Evolutionary conservation across 768 basidiomycete species (phyloP), one percentile per base, ranked within the genome.

Genomic region (Daedaleopsis nitida): DNA sequence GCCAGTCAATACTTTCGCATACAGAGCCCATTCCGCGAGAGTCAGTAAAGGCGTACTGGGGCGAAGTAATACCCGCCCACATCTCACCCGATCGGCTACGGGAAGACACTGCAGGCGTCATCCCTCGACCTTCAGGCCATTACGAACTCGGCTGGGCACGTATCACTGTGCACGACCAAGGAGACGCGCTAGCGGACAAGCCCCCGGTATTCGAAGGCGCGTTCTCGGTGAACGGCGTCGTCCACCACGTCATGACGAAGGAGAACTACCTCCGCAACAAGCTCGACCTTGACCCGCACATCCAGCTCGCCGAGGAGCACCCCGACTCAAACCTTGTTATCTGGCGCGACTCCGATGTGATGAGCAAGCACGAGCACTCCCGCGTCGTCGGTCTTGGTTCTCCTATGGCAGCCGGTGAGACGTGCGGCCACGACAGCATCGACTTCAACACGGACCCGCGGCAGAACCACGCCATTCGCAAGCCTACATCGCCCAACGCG

Each of bases 171-270:
- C 85, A 91, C 70, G 74, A 86, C 66, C 82, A 87, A 51, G 81
- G 78, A 34, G 82, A 88, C 66, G 73, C 75, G 27, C 71, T 71
- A 27, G 66, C 68, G 24, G 81, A 80, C 34, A 68, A 78, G 45
- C 73, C 83, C 3, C 88, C 89, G 17, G 73, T 83, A 10, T 91
- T 86, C 66, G 90, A 92, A 69, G 92, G 92, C 63, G 85, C 86
- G 12, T 92, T 95, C 76, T 83, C 84, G 10, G 81, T 83, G 10
- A 71, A 84, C 57, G 91, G 91, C 17, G 78, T 84, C 60, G 80
- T 83, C 17, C 84, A 91, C 73, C 89, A 92, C 70, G 78, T 93
- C 66, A 74, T 85, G 74, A 89, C 88, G 17, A 82, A 78, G 69
- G 86, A 88, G 34, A 87, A 86, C 68, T 92, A 92, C 72, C 67